phyloP scores from a whole-genome alignment of 257 asterid species.

The Prunella vulgaris region DNA sequence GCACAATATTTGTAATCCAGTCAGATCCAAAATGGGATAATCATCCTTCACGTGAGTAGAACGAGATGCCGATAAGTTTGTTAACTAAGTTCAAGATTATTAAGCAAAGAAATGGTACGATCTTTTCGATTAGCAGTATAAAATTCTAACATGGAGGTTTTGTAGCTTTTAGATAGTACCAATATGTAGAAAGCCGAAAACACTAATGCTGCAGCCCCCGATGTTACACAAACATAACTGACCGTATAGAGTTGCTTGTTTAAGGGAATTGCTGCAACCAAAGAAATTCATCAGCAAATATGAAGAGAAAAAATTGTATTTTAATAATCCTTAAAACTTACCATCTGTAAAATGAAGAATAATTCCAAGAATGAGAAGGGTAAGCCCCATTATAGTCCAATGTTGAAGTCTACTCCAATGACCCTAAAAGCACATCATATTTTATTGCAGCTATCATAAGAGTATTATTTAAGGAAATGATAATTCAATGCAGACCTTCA shows the following conservation, averaged over 20 bases:
- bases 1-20: not conserved
- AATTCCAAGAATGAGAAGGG: conserved; percentile 51
- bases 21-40: not conserved
- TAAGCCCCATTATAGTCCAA: conserved; percentile 50
- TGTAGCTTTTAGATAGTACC: conserved; percentile 31
- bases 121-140: not conserved
- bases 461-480: not conserved
- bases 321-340: conserved; percentile 17
- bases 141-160: not conserved
- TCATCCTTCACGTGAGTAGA: no score
- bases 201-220: conserved; percentile 68
- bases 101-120: not conserved
- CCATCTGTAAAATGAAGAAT: conserved; percentile 63
- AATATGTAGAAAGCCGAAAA: conserved; percentile 57
- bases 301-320: not conserved
- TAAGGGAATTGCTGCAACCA: conserved; percentile 60
- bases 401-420: conserved; percentile 62
- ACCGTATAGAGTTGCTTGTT: conserved; percentile 71
- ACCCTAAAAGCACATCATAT: conserved; percentile 30
- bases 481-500: conserved; percentile 35
- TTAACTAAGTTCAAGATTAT: no score
- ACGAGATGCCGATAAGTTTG: no score
- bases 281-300: not conserved
- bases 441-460: not conserved
- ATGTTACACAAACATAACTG: conserved; percentile 73